Base-by-base conservation (phyloP, 805 yeast genomes). In the Metschnikowia aberdeeniae region DNA sequence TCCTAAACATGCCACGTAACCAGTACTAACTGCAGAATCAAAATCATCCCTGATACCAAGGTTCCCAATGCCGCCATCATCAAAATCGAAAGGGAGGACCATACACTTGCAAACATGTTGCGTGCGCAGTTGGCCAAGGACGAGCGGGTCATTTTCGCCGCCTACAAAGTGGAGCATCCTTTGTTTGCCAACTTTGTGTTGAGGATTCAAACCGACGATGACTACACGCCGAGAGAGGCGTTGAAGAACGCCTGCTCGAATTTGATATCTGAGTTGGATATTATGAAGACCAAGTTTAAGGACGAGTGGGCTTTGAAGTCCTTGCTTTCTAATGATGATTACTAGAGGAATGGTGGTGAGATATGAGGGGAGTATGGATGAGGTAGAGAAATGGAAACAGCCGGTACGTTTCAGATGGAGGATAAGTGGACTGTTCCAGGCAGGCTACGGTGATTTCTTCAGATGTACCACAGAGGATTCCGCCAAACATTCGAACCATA, bases 121-220 rank as follows among this genome's bases (percentile, higher is more conserved):
- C 79, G 96, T 61, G 82, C 90, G 26, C 96, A 92, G 62, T 78
- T 93, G 45, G 75, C 89, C 50, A 82, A 82, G 59, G 98, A 93
- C 64, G 81, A 82, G 40, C 81, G 83, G 54, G 99, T 93, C n/a
- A 63, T 93, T 30, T 93, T 90, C 64, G 98, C 96, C 36, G 99
- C 98, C 30, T 93, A 93, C 75, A 93, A 93, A 65, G 89, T 93
- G 36, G 98, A 93, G 68, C 99, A 93, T 69, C 99, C 99, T 7
- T 73, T 93, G 53, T 93, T 93, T 67, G 97, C 99, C 33, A 88
- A 87, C 64, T 93, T 93, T 58, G 82, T 92, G 37, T 80, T 93
- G 81, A 81, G 99, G 68, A 78, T 93, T 31, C 99, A 93, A 66
- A 92, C 98, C 0, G 96, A 88, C 57, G 98, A 93, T 55, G 96